Conservation (phyloP, 768 basidiomycete species). For the Baorangia bicolor region DNA sequence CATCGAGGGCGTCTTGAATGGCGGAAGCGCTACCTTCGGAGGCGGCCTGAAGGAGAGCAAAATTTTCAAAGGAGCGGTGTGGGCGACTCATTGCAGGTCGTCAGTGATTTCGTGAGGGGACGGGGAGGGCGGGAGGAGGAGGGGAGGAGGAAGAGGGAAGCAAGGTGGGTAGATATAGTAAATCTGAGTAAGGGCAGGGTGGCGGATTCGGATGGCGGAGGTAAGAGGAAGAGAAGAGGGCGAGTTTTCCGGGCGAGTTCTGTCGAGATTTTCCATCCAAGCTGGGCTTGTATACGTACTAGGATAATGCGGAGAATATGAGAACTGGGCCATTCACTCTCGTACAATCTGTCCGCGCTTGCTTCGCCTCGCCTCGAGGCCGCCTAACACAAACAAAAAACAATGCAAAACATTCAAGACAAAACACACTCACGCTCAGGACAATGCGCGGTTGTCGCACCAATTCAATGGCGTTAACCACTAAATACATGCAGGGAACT, state of each 20-base stretch:
- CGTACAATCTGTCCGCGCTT: slow-evolving; percentile 11
- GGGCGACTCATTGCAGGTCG: slow-evolving; percentile 38
- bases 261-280: slow-evolving; percentile 21
- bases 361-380: slow-evolving; percentile 33
- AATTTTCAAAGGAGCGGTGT: slow-evolving; percentile 41
- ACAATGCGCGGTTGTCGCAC: slow-evolving; percentile 9
- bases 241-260: background rate
- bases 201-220: background rate
- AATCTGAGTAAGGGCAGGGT: background rate
- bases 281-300: slow-evolving; percentile 25
- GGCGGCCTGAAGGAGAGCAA: slow-evolving; percentile 53
- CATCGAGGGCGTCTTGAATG: slow-evolving; percentile 50
- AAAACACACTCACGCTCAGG: background rate
- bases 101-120: slow-evolving; percentile 29
- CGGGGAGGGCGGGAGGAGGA: background rate
- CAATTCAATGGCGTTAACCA: background rate
- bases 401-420: background rate
- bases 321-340: background rate
- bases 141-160: background rate
- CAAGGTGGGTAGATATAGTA: slow-evolving; percentile 19
- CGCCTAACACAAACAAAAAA: slow-evolving; percentile 13
- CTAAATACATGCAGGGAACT: background rate
- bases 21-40: slow-evolving; percentile 54
- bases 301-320: slow-evolving; percentile 27
- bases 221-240: slow-evolving; percentile 7